Evolutionary conservation across 2,329 filamentous ascomycete species (phyloP), one percentile per base, ranked within the genome.

Genomic region (Hymenoscyphus salicellus): DNA sequence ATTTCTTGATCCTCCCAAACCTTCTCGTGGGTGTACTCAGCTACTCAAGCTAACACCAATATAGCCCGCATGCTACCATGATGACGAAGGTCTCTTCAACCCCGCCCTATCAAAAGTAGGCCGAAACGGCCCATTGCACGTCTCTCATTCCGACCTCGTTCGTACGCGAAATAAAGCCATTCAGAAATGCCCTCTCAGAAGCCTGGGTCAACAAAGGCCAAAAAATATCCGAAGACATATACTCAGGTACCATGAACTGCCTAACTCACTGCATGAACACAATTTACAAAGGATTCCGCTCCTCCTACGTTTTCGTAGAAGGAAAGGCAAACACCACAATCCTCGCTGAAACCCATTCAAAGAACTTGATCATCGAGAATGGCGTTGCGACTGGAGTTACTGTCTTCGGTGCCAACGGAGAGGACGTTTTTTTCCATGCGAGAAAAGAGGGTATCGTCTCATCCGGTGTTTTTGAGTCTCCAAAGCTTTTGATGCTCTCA

Each of bases 251-350:
- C 7, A 83, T 86, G 81, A 72, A 75, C 36, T 84, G 85, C 2
- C 78, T 88, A 1, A 79, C 78, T 49, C 79, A 85, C 55, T 82
- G 81, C 69, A 78, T 84, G 61, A 81, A 85, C 73, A 80, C 79
- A 49, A 86, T 87, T 69, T 85, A 88, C 75, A 77, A 83, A 8
- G 85, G 85, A n/a, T 75, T 77, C 63, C 81, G 85, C 1, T 80
- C 79, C 0, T 83, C 80, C 67, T 84, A 79, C 68, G 74, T 83
- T 0, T 85, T 79, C 67, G 71, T 88, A 17, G 74, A 79, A 63
- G 78, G 78, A 61, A 85, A 86, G 75, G 76, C 78, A 14, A 88
- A 88, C 66, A 77, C 87, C 58, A 84, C 81, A 0, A 77, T 88
- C 55, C 71, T 85, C 17, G 74, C 79, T 1, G 72, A 78, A 3